These are phyloP conservation scores for Physcomitrium patens DNA, from an alignment of 225 moss, liverwort and hornwort genomes.

Conservation along the genomic window DNA sequence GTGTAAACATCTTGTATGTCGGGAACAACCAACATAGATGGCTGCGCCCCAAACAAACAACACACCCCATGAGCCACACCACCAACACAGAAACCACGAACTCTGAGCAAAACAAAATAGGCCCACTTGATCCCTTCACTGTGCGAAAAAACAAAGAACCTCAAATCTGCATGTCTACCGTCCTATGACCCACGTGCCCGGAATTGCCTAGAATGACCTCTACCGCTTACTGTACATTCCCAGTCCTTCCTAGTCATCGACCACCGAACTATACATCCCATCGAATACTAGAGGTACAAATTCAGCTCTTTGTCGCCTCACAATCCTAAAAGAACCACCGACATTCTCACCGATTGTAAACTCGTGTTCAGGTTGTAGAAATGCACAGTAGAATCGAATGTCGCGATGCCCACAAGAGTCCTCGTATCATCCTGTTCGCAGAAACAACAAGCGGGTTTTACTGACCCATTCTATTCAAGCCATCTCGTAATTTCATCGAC, in stretches of 20 bases:
- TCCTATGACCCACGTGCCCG: not conserved
- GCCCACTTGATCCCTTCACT: too few species aligned
- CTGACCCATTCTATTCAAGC: slow-evolving; percentile 4
- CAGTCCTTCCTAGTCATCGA: not conserved
- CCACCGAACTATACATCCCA: not conserved
- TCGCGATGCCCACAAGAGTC: slow-evolving; percentile 92
- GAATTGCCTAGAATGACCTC: not conserved
- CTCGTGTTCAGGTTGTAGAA: slow-evolving; percentile 91
- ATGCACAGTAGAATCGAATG: slow-evolving; percentile 97
- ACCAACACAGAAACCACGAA: not conserved
- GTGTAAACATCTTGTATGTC: slow-evolving; percentile 98
- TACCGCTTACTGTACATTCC: slow-evolving; percentile 1
- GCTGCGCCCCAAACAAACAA: slow-evolving; percentile 58
- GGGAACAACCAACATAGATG: slow-evolving; percentile 98
- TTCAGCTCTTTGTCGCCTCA: not conserved
- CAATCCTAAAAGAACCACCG: not conserved
- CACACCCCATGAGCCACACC: slow-evolving; percentile 20
- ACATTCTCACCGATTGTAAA: slow-evolving; percentile 75
- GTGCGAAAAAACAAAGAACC: too few species aligned
- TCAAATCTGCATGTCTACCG: not conserved
- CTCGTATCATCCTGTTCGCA: slow-evolving; percentile 81
- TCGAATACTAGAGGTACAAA: not conserved
- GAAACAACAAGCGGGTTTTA: slow-evolving; percentile 14
- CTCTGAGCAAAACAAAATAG: not conserved
- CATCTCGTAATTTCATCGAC: not conserved